Evolutionary conservation across 2,329 filamentous ascomycete species (phyloP).

Genomic region (Trichoderma cornu-damae): DNA sequence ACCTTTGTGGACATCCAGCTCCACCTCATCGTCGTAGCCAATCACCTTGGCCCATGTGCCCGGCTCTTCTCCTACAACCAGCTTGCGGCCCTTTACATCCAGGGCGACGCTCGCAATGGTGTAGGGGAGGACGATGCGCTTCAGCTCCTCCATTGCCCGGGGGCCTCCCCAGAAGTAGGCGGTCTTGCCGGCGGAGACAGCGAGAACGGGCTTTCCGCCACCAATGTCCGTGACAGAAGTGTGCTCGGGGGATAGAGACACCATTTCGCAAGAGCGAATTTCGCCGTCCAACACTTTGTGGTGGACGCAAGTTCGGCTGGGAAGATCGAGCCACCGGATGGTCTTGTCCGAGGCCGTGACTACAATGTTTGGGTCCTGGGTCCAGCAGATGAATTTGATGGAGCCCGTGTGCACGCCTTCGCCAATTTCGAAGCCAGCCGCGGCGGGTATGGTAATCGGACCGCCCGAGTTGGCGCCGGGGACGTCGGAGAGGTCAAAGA

Average conservation of each 20-base stretch:
- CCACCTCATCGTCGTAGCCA: constrained; percentile 75
- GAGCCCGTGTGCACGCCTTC: constrained; percentile 75
- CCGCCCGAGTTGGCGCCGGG: constrained; percentile 37
- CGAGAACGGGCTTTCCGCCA: constrained; percentile 66
- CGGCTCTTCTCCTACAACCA: constrained; percentile 84
- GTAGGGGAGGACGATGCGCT: constrained; percentile 72
- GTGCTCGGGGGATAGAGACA: constrained; percentile 55
- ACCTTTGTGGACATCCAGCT: constrained; percentile 90
- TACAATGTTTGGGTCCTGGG: constrained; percentile 77
- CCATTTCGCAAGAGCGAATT: constrained; percentile 90
- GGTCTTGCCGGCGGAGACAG: constrained; percentile 88
- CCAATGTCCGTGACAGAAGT: constrained; percentile 59
- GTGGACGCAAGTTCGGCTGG: constrained; percentile 67
- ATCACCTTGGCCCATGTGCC: constrained; percentile 98
- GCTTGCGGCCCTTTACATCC: constrained; percentile 72
- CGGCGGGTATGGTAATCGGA: constrained; percentile 49
- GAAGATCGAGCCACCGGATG: constrained; percentile 90
- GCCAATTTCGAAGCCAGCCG: constrained; percentile 78
- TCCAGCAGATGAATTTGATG: constrained; percentile 97
- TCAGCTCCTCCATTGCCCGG: constrained; percentile 65
- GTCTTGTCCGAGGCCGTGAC: constrained; percentile 90
- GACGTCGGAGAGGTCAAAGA: constrained; percentile 76
- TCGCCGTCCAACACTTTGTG: constrained; percentile 75
- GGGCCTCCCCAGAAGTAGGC: constrained; percentile 86
- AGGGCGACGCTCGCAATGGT: constrained; percentile 88